Conservation (phyloP, 371 early-diverging fungal species). For the Quaeritorhiza haematococci region DNA sequence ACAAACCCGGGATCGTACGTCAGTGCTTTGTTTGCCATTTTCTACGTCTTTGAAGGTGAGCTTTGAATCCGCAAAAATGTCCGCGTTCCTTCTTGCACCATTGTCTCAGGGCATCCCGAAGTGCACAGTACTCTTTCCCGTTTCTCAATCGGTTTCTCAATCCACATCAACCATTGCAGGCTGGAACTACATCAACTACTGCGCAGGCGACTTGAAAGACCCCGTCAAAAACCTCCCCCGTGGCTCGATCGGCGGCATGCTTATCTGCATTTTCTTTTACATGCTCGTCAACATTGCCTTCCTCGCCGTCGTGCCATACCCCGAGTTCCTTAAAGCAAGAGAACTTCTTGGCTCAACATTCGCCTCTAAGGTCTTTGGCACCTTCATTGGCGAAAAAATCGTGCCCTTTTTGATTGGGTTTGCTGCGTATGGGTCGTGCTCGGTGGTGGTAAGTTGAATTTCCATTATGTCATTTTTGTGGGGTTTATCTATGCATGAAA, state of each 20-base stretch:
- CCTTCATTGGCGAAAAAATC: slow-evolving; percentile 51
- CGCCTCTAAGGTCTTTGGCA: slow-evolving; percentile 39
- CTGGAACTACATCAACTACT: slow-evolving; percentile 31
- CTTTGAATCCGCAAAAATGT: not conserved
- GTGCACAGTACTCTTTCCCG: no score
- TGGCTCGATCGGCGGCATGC: slow-evolving; percentile 26
- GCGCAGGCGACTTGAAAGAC: slow-evolving; percentile 27
- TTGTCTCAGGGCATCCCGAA: not conserved
- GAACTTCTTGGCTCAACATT: slow-evolving; percentile 44
- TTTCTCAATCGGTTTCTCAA: no score
- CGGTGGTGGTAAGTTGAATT: slow-evolving; percentile 1
- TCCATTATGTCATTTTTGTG: no score
- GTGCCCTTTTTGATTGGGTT: slow-evolving; percentile 63
- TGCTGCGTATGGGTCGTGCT: slow-evolving; percentile 51
- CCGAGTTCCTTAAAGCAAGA: slow-evolving; percentile 5
- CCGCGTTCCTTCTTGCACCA: not conserved
- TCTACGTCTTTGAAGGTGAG: slow-evolving; percentile 45
- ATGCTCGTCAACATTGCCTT: slow-evolving; percentile 26
- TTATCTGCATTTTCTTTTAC: slow-evolving; percentile 19
- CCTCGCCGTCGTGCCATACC: slow-evolving; percentile 21
- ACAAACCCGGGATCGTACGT: not conserved
- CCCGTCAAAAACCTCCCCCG: slow-evolving; percentile 32
- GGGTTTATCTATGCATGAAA: no score
- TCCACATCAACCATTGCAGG: slow-evolving; percentile 53
- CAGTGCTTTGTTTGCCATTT: slow-evolving; percentile 32